A percentile compares a stretch with the other conserved stretches of the same genome.
Conservation (phyloP, 345 rosid species). For the Linum tenue region DNA sequence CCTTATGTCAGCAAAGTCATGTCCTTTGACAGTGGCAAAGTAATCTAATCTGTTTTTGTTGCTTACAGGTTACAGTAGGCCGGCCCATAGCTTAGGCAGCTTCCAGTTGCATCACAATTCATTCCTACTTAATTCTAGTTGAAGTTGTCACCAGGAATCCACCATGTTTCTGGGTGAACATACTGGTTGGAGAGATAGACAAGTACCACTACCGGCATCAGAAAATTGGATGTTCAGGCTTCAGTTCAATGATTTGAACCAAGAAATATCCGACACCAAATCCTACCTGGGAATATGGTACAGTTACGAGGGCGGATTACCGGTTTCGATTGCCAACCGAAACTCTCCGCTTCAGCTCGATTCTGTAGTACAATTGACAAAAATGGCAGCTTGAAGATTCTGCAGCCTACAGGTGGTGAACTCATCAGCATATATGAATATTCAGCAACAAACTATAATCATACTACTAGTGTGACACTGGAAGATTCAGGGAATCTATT, state of each 20-base stretch:
- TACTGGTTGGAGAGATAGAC: background rate
- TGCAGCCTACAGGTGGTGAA: background rate
- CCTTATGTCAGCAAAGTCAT: background rate
- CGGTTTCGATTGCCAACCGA: background rate
- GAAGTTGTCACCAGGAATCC: background rate
- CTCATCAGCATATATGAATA: background rate
- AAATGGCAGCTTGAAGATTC: background rate
- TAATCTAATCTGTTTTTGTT: too few relatives aligned
- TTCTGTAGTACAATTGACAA: background rate
- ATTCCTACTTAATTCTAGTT: too few relatives aligned
- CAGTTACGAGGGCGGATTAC: background rate
- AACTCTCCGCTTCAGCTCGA: background rate
- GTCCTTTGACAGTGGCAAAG: too few relatives aligned
- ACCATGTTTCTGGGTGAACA: background rate
- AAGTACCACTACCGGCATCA: background rate
- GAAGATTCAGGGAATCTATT: background rate
- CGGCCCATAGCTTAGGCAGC: too few relatives aligned
- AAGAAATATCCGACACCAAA: background rate
- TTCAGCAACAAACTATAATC: too few relatives aligned
- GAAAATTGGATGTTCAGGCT: background rate
- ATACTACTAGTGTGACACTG: background rate
- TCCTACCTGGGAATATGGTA: background rate
- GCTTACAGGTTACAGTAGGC: too few relatives aligned
- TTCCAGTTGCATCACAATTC: too few relatives aligned
- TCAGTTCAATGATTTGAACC: background rate